Conservation (phyloP, 2,329 filamentous ascomycete species). For the Cytospora schulzeri region DNA sequence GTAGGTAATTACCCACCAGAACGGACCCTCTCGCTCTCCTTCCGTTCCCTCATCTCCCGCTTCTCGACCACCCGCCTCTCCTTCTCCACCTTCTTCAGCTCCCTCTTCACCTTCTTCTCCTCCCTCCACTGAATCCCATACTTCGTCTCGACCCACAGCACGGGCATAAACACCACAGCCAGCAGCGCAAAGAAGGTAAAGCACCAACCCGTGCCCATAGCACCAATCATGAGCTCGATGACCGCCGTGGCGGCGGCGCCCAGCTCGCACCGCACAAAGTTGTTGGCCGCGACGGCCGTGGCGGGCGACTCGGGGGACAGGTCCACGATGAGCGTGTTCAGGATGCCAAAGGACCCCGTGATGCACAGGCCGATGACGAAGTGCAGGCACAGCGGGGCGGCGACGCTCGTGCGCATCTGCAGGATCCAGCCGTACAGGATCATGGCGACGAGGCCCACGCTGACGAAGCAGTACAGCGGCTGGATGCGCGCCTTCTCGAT, state of each 20-base stretch:
- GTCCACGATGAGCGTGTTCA: constrained; percentile 66
- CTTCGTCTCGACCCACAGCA: constrained; percentile 52
- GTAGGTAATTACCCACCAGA: not conserved
- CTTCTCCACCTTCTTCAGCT: constrained; percentile 35
- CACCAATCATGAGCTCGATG: constrained; percentile 59
- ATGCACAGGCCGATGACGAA: constrained; percentile 61
- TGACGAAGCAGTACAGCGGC: constrained; percentile 56
- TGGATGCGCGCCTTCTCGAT: constrained; percentile 59
- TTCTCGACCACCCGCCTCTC: constrained; percentile 29
- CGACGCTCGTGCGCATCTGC: constrained; percentile 52
- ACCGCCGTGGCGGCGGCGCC: constrained; percentile 62
- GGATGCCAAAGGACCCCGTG: constrained; percentile 63
- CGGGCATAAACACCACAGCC: constrained; percentile 50
- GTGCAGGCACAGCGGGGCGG: constrained; percentile 56
- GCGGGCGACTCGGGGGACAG: constrained; percentile 62
- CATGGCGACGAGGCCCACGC: constrained; percentile 54
- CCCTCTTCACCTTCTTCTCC: constrained; percentile 47
- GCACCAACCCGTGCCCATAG: constrained; percentile 63
- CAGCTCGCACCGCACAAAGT: constrained; percentile 62
- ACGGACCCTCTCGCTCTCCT: not conserved
- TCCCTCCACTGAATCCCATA: constrained; percentile 54
- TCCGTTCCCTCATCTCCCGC: not conserved
- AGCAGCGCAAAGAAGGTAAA: constrained; percentile 60
- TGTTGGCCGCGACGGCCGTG: constrained; percentile 65
- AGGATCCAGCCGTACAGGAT: constrained; percentile 62